Base-by-base conservation (phyloP, 1,139 yeast genomes). In the Taphrina wiesneri region DNA sequence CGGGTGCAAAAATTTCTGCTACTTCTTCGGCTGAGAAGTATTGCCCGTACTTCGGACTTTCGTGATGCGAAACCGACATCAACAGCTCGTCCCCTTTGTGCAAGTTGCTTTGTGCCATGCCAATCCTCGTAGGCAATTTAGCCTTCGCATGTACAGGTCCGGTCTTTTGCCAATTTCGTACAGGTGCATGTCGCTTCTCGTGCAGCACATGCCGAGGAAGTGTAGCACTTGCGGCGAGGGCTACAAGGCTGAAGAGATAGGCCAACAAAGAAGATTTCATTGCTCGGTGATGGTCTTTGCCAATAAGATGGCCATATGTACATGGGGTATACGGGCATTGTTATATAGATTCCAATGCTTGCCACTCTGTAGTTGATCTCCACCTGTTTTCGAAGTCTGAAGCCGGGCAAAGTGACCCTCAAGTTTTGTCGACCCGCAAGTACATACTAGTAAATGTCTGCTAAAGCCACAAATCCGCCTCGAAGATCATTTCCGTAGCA, bases 11-110 rank as follows among this genome's bases (percentile, higher is more conserved):
- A 36, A 46, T 23, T 13, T 32, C 56, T 15, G 26, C 56, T 15
- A 59, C 46, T 17, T 59, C 56, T 28, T 30, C 56, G 23, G 39
- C 32, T 4, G 56, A 47, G 13, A 15, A 46, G 47, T 59, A 52
- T 25, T 47, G 54, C 6, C 63, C 54, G 36, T 59, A 59, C 23
- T n/a, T 39, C 5, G 36, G 36, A 19, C 36, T 23, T 11, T n/a
- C 45, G 15, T 51, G 63, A 34, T 47, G 34, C 25, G 56, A 46
- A 5, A 51, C 43, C 3, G 49, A 30, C 39, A 46, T 32, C 32
- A 59, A 34, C 13, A 32, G 34, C 34, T 46, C 47, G 4, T 59
- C 56, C 7, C 49, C 47, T n/a, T 17, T 25, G 28, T 46, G 47
- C 34, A 30, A 34, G 25, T 45, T 45, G n/a, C 47, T 47, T 34